Base-by-base conservation (phyloP, 1,139 yeast species). In the Sugiyamaella novakii region DNA sequence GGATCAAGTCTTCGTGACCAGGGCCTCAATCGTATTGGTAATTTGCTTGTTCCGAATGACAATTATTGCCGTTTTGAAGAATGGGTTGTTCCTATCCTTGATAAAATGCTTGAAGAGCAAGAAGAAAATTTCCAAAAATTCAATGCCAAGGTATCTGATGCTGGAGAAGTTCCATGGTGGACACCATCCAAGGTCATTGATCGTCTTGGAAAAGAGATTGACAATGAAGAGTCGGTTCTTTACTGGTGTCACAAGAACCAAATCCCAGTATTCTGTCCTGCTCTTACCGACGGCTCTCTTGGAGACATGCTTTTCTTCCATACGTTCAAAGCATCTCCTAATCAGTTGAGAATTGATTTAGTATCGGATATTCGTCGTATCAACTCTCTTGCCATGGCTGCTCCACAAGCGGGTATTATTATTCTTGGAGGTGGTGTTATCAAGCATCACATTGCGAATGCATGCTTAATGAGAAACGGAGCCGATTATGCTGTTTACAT, bases 221-320 rank as follows among this genome's bases (percentile, higher is more conserved):
- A 92, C 66, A 91, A 92, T 67, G 98, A 92, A 67, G 76, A 84
- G 39, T 86, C 96, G n/a, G 98, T 92, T 5, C 76, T 89, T 45
- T 92, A 92, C 71, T 94, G 98, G 98, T 96, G 96, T 33, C 95
- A 91, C 73, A 92, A 91, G 72, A 92, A 92, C 74, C 72, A 89
- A 62, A 94, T 92, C 54, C 99, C 99, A 10, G 81, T 92, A 34
- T 92, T 92, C 70, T 92, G 98, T 70, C 99, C 99, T 19, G 95
- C 98, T 3, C 74, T 92, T 54, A 92, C 99, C 3, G 99, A 92
- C 71, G 99, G 99, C 12, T 88, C 97, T 41, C 84, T 92, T 61
- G 99, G 99, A 55, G 99, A 92, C 67, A 92, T 92, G 99, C 78
- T 92, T 52, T 92, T 92, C 68, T 92, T 94, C 84, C 98, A 92